Evolutionary conservation across 805 yeast genomes (phyloP).

Genomic region (Candida hungchunana): DNA sequence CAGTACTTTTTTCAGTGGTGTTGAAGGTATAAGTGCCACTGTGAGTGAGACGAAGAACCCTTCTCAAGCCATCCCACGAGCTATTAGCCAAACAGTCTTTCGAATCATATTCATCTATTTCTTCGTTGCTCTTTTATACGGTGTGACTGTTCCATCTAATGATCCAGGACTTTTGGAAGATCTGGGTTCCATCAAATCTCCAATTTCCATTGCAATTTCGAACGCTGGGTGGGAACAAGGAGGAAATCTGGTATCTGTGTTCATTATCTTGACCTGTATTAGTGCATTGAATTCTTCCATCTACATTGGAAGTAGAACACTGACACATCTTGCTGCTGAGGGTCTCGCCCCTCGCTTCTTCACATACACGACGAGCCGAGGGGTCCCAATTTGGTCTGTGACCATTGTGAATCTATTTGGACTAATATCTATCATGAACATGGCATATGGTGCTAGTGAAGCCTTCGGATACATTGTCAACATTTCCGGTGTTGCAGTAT

Average conservation of each 20-base stretch:
- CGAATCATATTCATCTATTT: slow-evolving; percentile 65
- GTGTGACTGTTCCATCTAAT: slow-evolving; percentile 61
- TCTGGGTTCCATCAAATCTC: slow-evolving; percentile 50
- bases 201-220: slow-evolving; percentile 65
- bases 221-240: slow-evolving; percentile 63
- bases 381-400: slow-evolving; percentile 64
- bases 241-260: slow-evolving; percentile 69
- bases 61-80: slow-evolving; percentile 64
- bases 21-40: slow-evolving; percentile 69
- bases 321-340: slow-evolving; percentile 58
- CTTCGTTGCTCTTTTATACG: slow-evolving; percentile 58
- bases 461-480: slow-evolving; percentile 71
- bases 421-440: slow-evolving; percentile 55
- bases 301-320: slow-evolving; percentile 64
- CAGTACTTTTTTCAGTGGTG: slow-evolving; percentile 74
- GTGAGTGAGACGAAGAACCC: slow-evolving; percentile 74
- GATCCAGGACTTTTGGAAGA: slow-evolving; percentile 43
- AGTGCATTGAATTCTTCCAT: slow-evolving; percentile 69
- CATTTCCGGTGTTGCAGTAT: slow-evolving; percentile 71
- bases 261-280: slow-evolving; percentile 59
- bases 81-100: slow-evolving; percentile 60
- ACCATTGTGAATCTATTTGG: slow-evolving; percentile 56
- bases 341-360: slow-evolving; percentile 56
- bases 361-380: slow-evolving; percentile 46
- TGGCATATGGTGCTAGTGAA: slow-evolving; percentile 46